Base-by-base conservation (phyloP, 2,329 filamentous ascomycete species). In the Stylonectria norvegica region DNA sequence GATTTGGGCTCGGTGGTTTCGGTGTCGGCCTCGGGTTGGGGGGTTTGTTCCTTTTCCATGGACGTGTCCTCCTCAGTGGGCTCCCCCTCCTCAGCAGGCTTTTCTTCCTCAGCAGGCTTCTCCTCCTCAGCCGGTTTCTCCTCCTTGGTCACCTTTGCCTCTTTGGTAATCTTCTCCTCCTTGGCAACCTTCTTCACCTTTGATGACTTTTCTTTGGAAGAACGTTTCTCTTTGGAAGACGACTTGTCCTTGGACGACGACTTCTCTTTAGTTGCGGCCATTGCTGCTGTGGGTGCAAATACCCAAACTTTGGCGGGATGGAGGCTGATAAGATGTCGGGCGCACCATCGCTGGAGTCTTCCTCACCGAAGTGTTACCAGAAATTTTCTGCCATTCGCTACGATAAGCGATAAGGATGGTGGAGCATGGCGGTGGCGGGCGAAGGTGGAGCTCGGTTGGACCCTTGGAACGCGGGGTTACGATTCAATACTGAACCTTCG, bases 261-360 rank as follows among this genome's bases (percentile, higher is more conserved):
- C 44, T 56, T 56, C 23, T 57, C 54, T 50, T 55, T 57, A 36
- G 53, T 52, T 18, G 55, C n/a, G n/a, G n/a, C 55, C 55, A 57
- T 57, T 52, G 30, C n/a, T n/a, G n/a, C n/a, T n/a, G n/a, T n/a
- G n/a, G n/a, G n/a, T n/a, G n/a, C n/a, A n/a, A n/a, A n/a, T n/a
- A n/a, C n/a, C n/a, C n/a, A n/a, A n/a, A n/a, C n/a, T n/a, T n/a
- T 48, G 10, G 14, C 10, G 28, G 25, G 17, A 17, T 17, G n/a
- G 35, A 42, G 34, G 38, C 29, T 43, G 35, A 41, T 32, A 42
- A 27, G 33, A 16, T 23, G 10, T 9, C 10, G 12, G 27, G 15
- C 15, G 32, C 30, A 32, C 23, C 11, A n/a, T 22, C 10, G 6
- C 6, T 30, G 14, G 27, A 15, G 8, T 15, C 27, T 9, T 30